phyloP scores from a whole-genome alignment of 257 asterid species.

The Ligustrum vulgare region DNA sequence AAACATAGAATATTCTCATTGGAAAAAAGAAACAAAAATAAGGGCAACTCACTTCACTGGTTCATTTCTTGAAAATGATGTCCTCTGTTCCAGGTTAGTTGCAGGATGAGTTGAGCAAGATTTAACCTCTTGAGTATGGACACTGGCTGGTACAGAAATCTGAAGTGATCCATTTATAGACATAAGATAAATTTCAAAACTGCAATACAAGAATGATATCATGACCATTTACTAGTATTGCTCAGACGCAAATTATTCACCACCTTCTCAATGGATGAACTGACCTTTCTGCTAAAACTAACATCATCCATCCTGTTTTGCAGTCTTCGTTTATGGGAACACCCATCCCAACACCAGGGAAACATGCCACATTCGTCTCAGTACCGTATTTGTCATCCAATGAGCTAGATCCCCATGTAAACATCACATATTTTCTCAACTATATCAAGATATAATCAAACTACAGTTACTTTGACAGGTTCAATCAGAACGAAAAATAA shows the following conservation, averaged over 20 bases:
- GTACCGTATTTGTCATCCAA: slow-evolving; percentile 47
- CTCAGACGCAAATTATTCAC: slow-evolving; percentile 22
- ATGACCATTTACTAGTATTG: slow-evolving; percentile 7
- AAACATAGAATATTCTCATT: not conserved
- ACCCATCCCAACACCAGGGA: slow-evolving; percentile 47
- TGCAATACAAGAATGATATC: slow-evolving; percentile 13
- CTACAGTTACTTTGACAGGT: slow-evolving; percentile 25
- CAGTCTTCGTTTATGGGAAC: slow-evolving; percentile 41
- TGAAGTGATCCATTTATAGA: slow-evolving; percentile 37
- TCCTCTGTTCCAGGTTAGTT: slow-evolving; percentile 25
- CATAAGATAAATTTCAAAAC: slow-evolving; percentile 11
- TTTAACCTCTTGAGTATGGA: slow-evolving; percentile 34
- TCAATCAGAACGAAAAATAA: not conserved
- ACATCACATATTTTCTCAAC: slow-evolving; percentile 85
- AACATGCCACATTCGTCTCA: slow-evolving; percentile 45
- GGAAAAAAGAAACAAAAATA: slow-evolving; percentile 13
- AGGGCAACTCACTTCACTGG: slow-evolving; percentile 53
- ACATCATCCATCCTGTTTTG: slow-evolving; percentile 38
- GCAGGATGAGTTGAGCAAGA: slow-evolving; percentile 34
- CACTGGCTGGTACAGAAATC: slow-evolving; percentile 47
- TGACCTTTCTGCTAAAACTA: slow-evolving; percentile 46
- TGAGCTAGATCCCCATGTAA: slow-evolving; percentile 68
- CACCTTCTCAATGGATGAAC: slow-evolving; percentile 56
- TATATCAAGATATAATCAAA: slow-evolving; percentile 29
- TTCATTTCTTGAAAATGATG: slow-evolving; percentile 34